These are phyloP conservation scores for Mortierella sp. DNA, from an alignment of 371 early-diverging fungal genomes.

Conservation along the genomic window DNA sequence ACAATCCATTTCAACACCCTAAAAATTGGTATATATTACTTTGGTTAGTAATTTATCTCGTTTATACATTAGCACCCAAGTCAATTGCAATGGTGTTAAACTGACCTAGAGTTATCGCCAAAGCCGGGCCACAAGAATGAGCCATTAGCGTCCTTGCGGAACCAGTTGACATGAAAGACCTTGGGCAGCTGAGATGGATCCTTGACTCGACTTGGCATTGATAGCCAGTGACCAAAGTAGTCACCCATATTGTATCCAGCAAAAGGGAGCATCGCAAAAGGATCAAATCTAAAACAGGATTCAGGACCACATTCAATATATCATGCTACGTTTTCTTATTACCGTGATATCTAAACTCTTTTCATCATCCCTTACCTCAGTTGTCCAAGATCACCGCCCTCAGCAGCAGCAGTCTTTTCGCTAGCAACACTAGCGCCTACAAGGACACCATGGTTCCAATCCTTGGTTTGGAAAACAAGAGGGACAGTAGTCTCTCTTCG, in stretches of 20 bases:
- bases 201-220: constrained; percentile 47
- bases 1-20: constrained; percentile 63
- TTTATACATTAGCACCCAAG: neutral
- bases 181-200: constrained; percentile 58
- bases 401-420: constrained; percentile 63
- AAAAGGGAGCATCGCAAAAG: constrained; percentile 64
- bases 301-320: neutral
- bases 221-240: constrained; percentile 60
- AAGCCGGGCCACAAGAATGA: constrained; percentile 62
- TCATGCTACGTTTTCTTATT: too few species aligned
- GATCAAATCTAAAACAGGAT: constrained; percentile 43
- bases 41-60: neutral
- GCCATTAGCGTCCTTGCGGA: constrained; percentile 58
- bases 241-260: constrained; percentile 64
- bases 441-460: constrained; percentile 63
- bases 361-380: constrained; percentile 30
- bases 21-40: neutral
- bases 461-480: constrained; percentile 59
- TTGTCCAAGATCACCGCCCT: constrained; percentile 55
- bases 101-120: constrained; percentile 57
- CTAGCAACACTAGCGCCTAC: constrained; percentile 60
- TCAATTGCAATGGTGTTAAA: neutral
- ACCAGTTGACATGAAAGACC: constrained; percentile 64
- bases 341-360: neutral
- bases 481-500: constrained; percentile 59